Evolutionary conservation across 345 rosid species (phyloP).

Genomic region (Populus pruinosa): DNA sequence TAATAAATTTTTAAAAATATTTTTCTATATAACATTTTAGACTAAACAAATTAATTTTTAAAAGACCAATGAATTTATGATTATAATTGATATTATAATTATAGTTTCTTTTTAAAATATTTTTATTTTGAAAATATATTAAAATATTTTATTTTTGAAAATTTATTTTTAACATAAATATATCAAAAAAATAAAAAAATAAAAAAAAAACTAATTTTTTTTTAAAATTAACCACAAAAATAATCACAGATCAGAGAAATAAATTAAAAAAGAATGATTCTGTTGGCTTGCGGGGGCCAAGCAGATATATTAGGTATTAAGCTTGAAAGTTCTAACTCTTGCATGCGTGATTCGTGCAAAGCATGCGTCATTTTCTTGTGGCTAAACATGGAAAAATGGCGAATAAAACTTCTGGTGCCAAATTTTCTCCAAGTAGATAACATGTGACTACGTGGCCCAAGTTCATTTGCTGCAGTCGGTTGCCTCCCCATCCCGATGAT

Average conservation of each 20-base stretch:
- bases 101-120: too few species aligned
- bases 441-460: constrained; percentile 37
- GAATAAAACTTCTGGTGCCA: constrained; percentile 24
- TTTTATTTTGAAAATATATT: too few species aligned
- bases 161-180: too few species aligned
- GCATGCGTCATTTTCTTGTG: background rate
- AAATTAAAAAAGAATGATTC: too few species aligned
- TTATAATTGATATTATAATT: accelerated
- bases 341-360: background rate
- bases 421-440: constrained; percentile 32
- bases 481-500: constrained; percentile 41
- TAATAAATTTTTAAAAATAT: too few species aligned
- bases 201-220: too few species aligned
- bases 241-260: too few species aligned
- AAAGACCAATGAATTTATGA: accelerated
- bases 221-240: too few species aligned
- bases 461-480: constrained; percentile 38
- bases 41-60: too few species aligned
- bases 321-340: background rate
- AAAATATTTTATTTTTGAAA: too few species aligned
- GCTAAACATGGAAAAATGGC: background rate
- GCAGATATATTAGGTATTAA: background rate
- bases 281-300: background rate
- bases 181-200: too few species aligned
- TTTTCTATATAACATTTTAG: too few species aligned